phyloP scores from a whole-genome alignment of 2,329 filamentous ascomycete genomes.

The Colletotrichum sp. region DNA sequence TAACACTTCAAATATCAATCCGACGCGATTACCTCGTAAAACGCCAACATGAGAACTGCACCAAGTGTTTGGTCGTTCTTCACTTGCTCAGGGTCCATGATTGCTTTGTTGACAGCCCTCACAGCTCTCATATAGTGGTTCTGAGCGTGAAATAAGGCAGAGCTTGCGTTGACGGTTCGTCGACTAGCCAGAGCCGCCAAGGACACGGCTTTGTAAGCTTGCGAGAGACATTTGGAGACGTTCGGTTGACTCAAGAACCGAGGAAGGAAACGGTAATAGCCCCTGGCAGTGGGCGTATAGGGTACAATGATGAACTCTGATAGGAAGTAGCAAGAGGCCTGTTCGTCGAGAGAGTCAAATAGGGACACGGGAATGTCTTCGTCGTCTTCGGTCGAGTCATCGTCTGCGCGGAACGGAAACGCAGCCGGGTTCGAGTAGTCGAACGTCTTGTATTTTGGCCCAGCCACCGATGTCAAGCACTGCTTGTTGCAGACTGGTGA shows the following conservation, averaged over 20 bases:
- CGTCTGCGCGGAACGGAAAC: slow-evolving; percentile 8
- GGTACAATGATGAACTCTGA: slow-evolving; percentile 23
- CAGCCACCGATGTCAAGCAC: slow-evolving; percentile 10
- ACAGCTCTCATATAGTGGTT: slow-evolving; percentile 21
- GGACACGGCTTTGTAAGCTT: slow-evolving; percentile 21
- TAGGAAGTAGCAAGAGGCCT: slow-evolving; percentile 21
- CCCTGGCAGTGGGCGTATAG: neutral
- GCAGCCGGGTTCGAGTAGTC: slow-evolving; percentile 11
- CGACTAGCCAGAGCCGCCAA: slow-evolving; percentile 17
- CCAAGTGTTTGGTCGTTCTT: slow-evolving; percentile 21
- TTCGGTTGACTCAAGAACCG: slow-evolving; percentile 14
- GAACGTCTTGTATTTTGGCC: slow-evolving; percentile 14
- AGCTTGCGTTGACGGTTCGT: neutral
- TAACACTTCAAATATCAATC: neutral
- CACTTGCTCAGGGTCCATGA: slow-evolving; percentile 19
- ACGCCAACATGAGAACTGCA: slow-evolving; percentile 19
- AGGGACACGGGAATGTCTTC: slow-evolving; percentile 11
- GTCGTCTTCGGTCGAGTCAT: slow-evolving; percentile 7
- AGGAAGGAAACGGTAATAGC: slow-evolving; percentile 21
- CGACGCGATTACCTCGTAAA: slow-evolving; percentile 10
- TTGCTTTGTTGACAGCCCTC: slow-evolving; percentile 19
- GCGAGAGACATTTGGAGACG: slow-evolving; percentile 19
- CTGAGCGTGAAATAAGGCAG: slow-evolving; percentile 15
- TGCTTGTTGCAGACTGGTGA: slow-evolving; percentile 15
- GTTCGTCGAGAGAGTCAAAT: slow-evolving; percentile 16